Percentiles rank a stretch among this genome's conserved stretches.
Conservation (phyloP, 2,329 filamentous ascomycete species). For the Arthroderma sp. region DNA sequence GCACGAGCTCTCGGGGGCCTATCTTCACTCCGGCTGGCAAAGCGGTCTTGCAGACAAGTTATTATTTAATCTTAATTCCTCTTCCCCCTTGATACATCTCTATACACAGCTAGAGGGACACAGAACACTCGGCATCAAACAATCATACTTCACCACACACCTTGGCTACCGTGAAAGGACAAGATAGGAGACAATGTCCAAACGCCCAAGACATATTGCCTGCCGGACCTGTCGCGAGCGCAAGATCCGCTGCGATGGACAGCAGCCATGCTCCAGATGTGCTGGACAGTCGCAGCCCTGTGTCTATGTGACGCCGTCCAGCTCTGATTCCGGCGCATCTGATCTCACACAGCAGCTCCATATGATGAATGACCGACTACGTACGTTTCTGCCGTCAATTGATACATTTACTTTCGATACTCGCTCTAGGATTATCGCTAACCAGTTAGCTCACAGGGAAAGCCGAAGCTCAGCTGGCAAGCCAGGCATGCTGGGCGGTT, state of each 20-base stretch:
- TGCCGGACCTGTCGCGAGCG: constrained; percentile 6
- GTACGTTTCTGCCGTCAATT: neutral
- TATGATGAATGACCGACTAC: constrained; percentile 6
- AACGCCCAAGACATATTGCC: constrained; percentile 7
- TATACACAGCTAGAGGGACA: neutral
- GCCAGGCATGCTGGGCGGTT: constrained; percentile 3
- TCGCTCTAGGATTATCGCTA: neutral
- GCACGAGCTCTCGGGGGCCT: neutral
- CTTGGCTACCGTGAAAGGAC: neutral
- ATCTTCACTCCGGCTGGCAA: neutral
- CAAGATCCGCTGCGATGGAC: constrained; percentile 6
- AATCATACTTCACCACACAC: neutral
- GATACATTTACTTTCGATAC: neutral
- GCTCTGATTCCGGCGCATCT: neutral
- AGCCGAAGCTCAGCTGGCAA: constrained; percentile 6
- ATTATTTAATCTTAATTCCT: neutral
- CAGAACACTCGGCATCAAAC: neutral
- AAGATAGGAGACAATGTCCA: neutral
- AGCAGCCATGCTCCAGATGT: constrained; percentile 4
- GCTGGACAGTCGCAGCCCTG: constrained; percentile 4
- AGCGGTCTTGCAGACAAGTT: neutral
- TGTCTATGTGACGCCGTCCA: constrained; percentile 5
- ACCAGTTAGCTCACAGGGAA: neutral
- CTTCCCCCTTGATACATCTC: neutral
- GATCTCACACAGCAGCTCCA: constrained; percentile 4